Evolutionary conservation across 371 early-diverging fungal species (phyloP).

Genomic region (Zancudomyces culisetae): DNA sequence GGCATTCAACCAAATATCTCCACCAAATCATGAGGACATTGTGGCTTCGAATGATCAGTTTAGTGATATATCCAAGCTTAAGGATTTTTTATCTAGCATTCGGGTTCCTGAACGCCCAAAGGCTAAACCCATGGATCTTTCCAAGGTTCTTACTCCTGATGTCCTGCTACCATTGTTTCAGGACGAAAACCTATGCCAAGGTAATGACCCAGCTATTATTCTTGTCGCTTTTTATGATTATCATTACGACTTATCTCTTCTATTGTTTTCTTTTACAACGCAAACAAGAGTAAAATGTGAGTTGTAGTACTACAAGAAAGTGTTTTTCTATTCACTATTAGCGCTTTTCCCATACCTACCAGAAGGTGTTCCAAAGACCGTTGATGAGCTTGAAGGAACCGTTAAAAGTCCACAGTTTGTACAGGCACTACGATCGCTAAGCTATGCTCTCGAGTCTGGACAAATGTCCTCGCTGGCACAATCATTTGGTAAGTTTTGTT

Average conservation of each 20-base stretch:
- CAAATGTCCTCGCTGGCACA: slow-evolving; percentile 39
- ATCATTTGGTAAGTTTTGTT: slow-evolving; percentile 22
- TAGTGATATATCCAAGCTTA: slow-evolving; percentile 6
- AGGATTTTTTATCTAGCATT: slow-evolving; percentile 13
- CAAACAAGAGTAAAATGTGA: not conserved
- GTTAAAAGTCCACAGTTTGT: slow-evolving; percentile 46
- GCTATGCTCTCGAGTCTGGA: slow-evolving; percentile 43
- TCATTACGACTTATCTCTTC: not conserved
- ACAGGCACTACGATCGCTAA: slow-evolving; percentile 40
- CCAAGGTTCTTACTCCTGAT: slow-evolving; percentile 31
- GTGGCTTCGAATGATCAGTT: slow-evolving; percentile 6
- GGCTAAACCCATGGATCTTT: slow-evolving; percentile 11
- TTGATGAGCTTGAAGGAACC: slow-evolving; percentile 35
- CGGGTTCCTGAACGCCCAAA: slow-evolving; percentile 8
- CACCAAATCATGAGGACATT: slow-evolving; percentile 8
- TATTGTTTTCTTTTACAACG: not conserved
- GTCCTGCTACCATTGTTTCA: slow-evolving; percentile 32
- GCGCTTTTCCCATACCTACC: slow-evolving; percentile 46
- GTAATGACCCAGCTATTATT: not conserved
- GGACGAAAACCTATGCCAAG: slow-evolving; percentile 29
- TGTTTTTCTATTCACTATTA: not conserved
- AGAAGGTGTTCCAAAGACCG: slow-evolving; percentile 24
- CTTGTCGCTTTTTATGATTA: not conserved
- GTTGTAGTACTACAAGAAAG: no score
- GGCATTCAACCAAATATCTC: not conserved